These are phyloP conservation scores for Suhomyces xylopsoci DNA, from an alignment of 805 yeast genomes.

Conservation along the genomic window DNA sequence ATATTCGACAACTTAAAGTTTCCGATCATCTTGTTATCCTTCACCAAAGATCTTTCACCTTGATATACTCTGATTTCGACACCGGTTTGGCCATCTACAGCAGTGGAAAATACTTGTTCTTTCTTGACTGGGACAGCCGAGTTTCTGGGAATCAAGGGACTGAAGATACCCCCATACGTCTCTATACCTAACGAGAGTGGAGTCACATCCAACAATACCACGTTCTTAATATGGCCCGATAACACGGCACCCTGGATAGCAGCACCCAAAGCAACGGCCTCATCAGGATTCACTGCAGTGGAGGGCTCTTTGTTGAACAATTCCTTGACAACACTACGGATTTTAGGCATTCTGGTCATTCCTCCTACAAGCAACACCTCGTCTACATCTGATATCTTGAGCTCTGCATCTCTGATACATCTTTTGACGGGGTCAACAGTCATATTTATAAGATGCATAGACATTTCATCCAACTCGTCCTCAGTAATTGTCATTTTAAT, in stretches of 20 bases:
- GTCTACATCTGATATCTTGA: slow-evolving; percentile 62
- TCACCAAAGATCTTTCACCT: slow-evolving; percentile 77
- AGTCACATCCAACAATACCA: slow-evolving; percentile 26
- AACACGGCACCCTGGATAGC: slow-evolving; percentile 30
- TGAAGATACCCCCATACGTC: slow-evolving; percentile 80
- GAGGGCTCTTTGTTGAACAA: slow-evolving; percentile 65
- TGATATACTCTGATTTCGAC: slow-evolving; percentile 77
- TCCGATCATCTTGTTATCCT: slow-evolving; percentile 75
- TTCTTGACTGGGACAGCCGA: slow-evolving; percentile 74
- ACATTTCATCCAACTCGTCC: slow-evolving; percentile 64
- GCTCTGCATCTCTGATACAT: slow-evolving; percentile 71
- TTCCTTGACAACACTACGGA: slow-evolving; percentile 57
- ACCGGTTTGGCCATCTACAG: slow-evolving; percentile 82
- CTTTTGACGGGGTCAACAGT: slow-evolving; percentile 72
- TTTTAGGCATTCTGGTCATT: slow-evolving; percentile 87
- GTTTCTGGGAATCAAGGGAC: slow-evolving; percentile 75
- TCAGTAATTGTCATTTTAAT: slow-evolving; percentile 58
- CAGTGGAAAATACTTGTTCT: slow-evolving; percentile 74
- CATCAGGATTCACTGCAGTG: slow-evolving; percentile 76
- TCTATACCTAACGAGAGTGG: slow-evolving; percentile 58
- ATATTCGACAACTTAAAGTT: slow-evolving; percentile 69
- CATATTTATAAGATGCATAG: slow-evolving; percentile 60
- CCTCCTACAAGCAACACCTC: slow-evolving; percentile 83
- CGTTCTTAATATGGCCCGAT: slow-evolving; percentile 25
- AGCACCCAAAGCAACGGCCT: slow-evolving; percentile 30